Conservation (phyloP, 306 rosid genomes). For the Begonia loranthoides region DNA sequence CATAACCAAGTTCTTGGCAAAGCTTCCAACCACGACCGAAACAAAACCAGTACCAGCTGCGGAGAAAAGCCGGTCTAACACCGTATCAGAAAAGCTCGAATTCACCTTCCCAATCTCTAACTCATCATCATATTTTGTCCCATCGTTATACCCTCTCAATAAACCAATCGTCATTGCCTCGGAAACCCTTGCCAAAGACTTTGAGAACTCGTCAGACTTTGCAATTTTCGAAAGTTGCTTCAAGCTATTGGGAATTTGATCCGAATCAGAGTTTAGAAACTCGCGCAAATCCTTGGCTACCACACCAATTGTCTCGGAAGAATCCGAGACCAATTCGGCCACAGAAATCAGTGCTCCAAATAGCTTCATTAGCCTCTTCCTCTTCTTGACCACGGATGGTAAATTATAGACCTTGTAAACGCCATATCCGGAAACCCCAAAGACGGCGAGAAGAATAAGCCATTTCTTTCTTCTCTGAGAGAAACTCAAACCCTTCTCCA, state of each 20-base stretch:
- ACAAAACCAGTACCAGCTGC: constrained; percentile 71
- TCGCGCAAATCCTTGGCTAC: constrained; percentile 53
- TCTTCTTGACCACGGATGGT: constrained; percentile 43
- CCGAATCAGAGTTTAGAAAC: constrained; percentile 55
- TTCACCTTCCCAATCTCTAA: constrained; percentile 10
- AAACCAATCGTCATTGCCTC: constrained; percentile 54
- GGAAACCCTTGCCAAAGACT: constrained; percentile 30
- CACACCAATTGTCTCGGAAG: constrained; percentile 42
- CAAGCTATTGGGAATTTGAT: constrained; percentile 65
- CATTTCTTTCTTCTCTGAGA: constrained; percentile 29
- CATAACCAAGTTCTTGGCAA: constrained; percentile 72
- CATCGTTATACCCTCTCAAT: constrained; percentile 30
- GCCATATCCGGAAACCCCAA: constrained; percentile 65
- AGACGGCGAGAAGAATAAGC: constrained; percentile 37
- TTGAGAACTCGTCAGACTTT: constrained; percentile 42
- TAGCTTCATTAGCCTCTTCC: constrained; percentile 35
- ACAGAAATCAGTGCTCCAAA: constrained; percentile 45
- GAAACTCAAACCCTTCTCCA: constrained; percentile 29
- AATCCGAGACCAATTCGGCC: constrained; percentile 47
- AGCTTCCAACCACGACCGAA: constrained; percentile 88
- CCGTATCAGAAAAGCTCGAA: constrained; percentile 28
- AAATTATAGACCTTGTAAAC: constrained; percentile 45
- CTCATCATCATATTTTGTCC: constrained; percentile 4
- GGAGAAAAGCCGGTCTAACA: constrained; percentile 45
- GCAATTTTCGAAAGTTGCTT: constrained; percentile 67